Conservation (phyloP, 108 stramenopile genomes). For the Aurantiochytrium sp. region DNA sequence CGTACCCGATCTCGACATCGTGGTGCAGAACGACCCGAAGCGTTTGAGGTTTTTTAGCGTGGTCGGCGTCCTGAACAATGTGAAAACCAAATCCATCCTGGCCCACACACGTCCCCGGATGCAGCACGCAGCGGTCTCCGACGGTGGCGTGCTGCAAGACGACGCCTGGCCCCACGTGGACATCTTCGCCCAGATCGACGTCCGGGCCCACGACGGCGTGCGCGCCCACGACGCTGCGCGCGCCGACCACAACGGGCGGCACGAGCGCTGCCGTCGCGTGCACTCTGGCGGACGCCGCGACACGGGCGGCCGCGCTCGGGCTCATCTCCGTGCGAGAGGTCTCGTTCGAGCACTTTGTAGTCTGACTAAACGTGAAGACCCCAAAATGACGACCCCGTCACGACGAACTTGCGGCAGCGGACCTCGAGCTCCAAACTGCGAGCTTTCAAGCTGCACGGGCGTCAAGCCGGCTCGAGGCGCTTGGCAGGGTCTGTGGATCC, state of each 20-base stretch:
- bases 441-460: no score
- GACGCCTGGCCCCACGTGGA: neutral
- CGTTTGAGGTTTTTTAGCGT: neutral
- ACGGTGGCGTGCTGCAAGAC: neutral
- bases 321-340: neutral
- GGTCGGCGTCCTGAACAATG: neutral
- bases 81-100: constrained; percentile 5
- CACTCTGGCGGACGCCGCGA: neutral
- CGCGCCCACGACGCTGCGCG: neutral
- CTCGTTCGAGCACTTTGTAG: no score
- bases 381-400: no score
- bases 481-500: no score
- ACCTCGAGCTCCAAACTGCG: no score
- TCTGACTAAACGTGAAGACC: no score
- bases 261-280: neutral
- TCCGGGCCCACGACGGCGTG: neutral
- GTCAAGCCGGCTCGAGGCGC: no score
- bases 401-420: no score
- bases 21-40: neutral
- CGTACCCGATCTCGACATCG: constrained; percentile 18
- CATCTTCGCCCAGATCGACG: neutral
- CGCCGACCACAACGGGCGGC: neutral
- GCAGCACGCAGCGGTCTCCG: neutral
- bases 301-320: neutral
- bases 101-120: neutral